phyloP scores from a whole-genome alignment of 164 flowering plant genomes.

The Amborella trichopoda region DNA sequence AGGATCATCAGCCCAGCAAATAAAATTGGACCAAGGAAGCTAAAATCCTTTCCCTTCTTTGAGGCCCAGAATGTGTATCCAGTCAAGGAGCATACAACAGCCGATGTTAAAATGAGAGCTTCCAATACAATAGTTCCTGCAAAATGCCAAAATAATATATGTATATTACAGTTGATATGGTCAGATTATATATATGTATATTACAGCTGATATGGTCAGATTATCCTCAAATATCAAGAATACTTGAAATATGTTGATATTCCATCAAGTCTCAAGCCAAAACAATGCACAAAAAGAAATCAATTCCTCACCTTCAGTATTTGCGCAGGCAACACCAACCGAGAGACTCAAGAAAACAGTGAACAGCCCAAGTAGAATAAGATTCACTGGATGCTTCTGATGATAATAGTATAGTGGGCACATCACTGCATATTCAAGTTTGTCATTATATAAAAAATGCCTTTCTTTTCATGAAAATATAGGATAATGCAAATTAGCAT shows the following conservation, averaged over 20 bases:
- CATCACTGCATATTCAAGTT: conserved; percentile 80
- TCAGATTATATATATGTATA: too few relatives aligned
- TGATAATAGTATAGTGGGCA: conserved; percentile 80
- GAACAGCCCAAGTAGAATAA: conserved; percentile 82
- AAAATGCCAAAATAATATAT: conserved; percentile 12
- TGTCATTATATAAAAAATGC: too few relatives aligned
- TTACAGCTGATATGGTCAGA: too few relatives aligned
- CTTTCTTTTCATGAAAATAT: too few relatives aligned
- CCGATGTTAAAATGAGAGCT: conserved; percentile 79
- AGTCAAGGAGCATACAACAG: conserved; percentile 73
- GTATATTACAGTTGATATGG: too few relatives aligned
- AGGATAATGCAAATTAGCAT: too few relatives aligned
- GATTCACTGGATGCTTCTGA: conserved; percentile 90
- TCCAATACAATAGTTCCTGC: conserved; percentile 90
- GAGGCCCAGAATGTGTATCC: conserved; percentile 98
- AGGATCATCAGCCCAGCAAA: conserved; percentile 73
- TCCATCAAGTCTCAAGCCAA: too few relatives aligned
- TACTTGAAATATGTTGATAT: too few relatives aligned
- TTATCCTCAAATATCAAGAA: too few relatives aligned
- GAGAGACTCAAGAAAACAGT: conserved; percentile 65
- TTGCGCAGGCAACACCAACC: conserved; percentile 84
- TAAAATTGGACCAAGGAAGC: conserved; percentile 81
- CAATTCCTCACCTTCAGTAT: conserved; percentile 62
- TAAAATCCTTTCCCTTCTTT: conserved; percentile 97
- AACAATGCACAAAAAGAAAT: too few relatives aligned